Evolutionary conservation across 164 flowering plant species (phyloP), one percentile per base, ranked within the genome.

Genomic region (Tetracentron sinense): DNA sequence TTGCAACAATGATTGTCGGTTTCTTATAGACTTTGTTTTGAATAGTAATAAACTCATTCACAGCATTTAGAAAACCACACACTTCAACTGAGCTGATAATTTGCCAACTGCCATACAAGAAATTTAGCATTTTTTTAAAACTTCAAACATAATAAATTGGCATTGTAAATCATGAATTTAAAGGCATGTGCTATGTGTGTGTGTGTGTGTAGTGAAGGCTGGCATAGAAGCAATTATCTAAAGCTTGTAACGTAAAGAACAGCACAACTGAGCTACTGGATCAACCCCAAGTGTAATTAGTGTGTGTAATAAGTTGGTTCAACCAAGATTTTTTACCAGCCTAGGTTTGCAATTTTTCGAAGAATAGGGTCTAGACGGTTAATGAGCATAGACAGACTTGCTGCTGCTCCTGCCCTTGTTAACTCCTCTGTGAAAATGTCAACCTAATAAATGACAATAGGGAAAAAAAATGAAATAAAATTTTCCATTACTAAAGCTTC

Each of bases 101-200:
- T 86, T 91, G 99, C 99, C 99, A 91, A 80, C 99, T 94, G 96
- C n/a, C n/a, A n/a, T n/a, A n/a, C n/a, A n/a, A n/a, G n/a, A n/a
- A n/a, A n/a, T n/a, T n/a, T n/a, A n/a, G n/a, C n/a, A n/a, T n/a
- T n/a, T n/a, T n/a, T n/a, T n/a, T n/a, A n/a, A n/a, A n/a, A n/a
- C 75, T 76, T 51, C 62, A 74, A 17, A 56, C 12, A 23, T 20
- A 33, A 47, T 16, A 19, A 46, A 26, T 38, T 47, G 19, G 26
- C n/a, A 21, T 27, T 38, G 23, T 19, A 52, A 42, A n/a, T n/a
- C n/a, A n/a, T n/a, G n/a, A n/a, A n/a, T n/a, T n/a, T n/a, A n/a
- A n/a, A n/a, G n/a, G n/a, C n/a, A n/a, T n/a, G n/a, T n/a, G n/a
- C n/a, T n/a, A n/a, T n/a, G n/a, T n/a, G n/a, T n/a, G n/a, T n/a